Evolutionary conservation across 164 flowering plant species (phyloP).

Genomic region (Brasenia schreberi): DNA sequence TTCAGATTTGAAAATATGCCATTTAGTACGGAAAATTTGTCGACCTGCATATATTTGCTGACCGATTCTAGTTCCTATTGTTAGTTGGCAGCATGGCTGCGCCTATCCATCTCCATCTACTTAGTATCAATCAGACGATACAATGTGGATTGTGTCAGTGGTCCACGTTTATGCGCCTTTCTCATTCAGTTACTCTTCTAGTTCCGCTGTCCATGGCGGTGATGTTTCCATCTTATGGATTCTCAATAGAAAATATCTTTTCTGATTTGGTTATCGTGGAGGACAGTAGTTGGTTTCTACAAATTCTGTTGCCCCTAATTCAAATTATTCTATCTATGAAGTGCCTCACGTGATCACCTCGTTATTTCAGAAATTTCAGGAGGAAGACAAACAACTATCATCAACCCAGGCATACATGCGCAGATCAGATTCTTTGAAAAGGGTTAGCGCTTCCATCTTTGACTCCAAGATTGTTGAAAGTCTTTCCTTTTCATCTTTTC

Average conservation of each 20-base stretch:
- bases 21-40: too few relatives aligned
- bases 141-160: too few relatives aligned
- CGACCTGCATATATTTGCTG: neutral
- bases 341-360: neutral
- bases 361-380: conserved; percentile 66
- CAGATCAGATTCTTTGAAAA: conserved; percentile 73
- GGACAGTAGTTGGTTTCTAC: too few relatives aligned
- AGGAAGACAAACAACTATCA: conserved; percentile 75
- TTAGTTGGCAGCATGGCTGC: neutral
- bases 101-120: neutral
- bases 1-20: too few relatives aligned
- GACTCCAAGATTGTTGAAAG: neutral
- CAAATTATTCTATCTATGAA: too few relatives aligned
- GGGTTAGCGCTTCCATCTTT: conserved; percentile 29
- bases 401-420: conserved; percentile 79
- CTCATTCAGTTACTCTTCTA: neutral
- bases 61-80: neutral
- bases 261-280: too few relatives aligned
- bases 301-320: too few relatives aligned
- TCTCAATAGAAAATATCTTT: too few relatives aligned
- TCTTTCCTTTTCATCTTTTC: neutral
- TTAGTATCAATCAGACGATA: too few relatives aligned
- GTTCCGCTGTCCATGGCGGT: neutral
- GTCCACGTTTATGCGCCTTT: neutral
- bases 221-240: neutral